phyloP scores from a whole-genome alignment of 495 filamentous ascomycete genomes.

The Hypoxylon subgilvum region DNA sequence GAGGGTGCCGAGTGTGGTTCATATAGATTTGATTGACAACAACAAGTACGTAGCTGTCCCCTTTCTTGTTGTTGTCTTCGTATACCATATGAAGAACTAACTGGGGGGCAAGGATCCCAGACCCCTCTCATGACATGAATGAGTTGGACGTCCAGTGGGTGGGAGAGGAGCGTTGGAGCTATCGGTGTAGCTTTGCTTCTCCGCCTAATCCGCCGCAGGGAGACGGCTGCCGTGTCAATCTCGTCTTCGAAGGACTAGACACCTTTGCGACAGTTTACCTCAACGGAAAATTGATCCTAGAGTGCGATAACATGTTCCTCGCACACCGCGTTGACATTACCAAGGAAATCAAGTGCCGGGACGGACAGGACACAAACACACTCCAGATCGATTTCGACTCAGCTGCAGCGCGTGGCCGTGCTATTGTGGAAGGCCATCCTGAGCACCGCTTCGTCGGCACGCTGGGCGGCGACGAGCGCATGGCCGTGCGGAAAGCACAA shows the following conservation, averaged over 20 bases:
- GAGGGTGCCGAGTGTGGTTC: too few species aligned
- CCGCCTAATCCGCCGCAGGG: constrained; percentile 23
- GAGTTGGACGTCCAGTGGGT: constrained; percentile 70
- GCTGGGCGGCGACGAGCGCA: constrained; percentile 4
- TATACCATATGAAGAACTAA: too few species aligned
- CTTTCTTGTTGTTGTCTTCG: too few species aligned
- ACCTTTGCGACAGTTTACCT: constrained; percentile 73
- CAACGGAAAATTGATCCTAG: constrained; percentile 63
- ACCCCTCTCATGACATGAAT: constrained; percentile 69
- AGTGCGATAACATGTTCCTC: constrained; percentile 74
- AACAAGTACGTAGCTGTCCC: too few species aligned
- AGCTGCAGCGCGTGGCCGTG: too few species aligned
- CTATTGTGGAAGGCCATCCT: too few species aligned
- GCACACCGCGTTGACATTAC: constrained; percentile 53
- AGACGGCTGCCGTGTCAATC: constrained; percentile 45
- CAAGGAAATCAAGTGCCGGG: neutral
- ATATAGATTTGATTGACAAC: too few species aligned
- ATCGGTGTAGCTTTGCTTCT: constrained; percentile 32
- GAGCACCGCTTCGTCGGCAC: too few species aligned
- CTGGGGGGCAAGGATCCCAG: constrained; percentile 45
- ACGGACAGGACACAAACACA: neutral
- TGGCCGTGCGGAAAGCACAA: constrained; percentile 52
- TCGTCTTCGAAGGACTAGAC: constrained; percentile 76
- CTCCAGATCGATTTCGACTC: too few species aligned
- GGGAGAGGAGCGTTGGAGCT: constrained; percentile 68